Evolutionary conservation across 805 yeast genomes (phyloP), one percentile per base, ranked within the genome.

Genomic region (Kodamaea hsintzibuensis): DNA sequence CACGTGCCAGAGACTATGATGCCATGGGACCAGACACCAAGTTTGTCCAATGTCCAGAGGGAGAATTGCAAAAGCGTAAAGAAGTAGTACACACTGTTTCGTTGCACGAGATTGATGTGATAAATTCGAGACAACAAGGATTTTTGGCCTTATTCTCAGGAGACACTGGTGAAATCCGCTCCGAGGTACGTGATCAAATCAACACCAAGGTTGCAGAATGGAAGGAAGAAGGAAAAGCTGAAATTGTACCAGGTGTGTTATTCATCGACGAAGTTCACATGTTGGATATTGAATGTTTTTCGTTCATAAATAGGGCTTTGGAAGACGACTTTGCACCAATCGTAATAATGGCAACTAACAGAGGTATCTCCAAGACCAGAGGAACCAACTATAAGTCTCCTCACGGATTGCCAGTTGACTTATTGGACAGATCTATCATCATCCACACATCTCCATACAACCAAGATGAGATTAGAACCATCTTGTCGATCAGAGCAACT

Each of bases 211-310:
- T 95, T 51, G 96, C 96, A 17, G 98, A 95, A 74, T 95, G 98
- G 96, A 91, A 89, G 65, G 98, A 95, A 74, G 98, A 95, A 78
- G 98, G 99, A 56, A 95, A 95, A 72, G 99, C 99, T 9, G 96
- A 93, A 69, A 91, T 95, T 60, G 91, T 91, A 42, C 98, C 99
- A 12, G 99, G 99, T 63, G 99, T 95, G 14, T 78, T 95, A 62
- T 95, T 95, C 71, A 91, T 95, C 62, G 99, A 95, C 72, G 99
- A 95, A 76, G 98, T 92, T 49, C 97, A 95, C 74, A 95, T 95
- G 98, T 83, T 95, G 59, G 99, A 95, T 71, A 88, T 95, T 64
- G 99, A 95, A 73, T 86, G 97, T 65, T 95, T 95, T 68, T 89
- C 98, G 14, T 95, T 89, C 72, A 82, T 95, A 62, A 95, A 95